These are phyloP conservation scores for Suhomyces kilbournensis DNA, from an alignment of 805 yeast genomes.

Conservation along the genomic window DNA sequence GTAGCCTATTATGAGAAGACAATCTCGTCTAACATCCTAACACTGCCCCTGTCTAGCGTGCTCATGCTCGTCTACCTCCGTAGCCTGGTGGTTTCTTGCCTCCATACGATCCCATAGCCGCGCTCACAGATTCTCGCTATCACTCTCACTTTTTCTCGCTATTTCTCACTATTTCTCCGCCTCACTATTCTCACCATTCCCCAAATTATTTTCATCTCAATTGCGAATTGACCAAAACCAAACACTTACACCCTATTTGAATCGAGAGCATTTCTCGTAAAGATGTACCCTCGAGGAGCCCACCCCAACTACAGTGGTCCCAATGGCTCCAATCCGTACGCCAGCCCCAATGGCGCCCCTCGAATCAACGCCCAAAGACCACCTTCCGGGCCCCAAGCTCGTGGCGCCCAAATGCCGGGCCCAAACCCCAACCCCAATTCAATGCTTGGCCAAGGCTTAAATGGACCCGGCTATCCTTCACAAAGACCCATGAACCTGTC, in stretches of 20 bases:
- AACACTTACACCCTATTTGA: neutral
- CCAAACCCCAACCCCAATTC: neutral
- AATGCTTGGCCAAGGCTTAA: neutral
- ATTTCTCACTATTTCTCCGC: neutral
- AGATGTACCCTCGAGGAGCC: slow-evolving; percentile 4
- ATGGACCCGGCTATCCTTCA: slow-evolving; percentile 2
- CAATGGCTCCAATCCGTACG: neutral
- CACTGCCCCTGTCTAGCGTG: too few species aligned
- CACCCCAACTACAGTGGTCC: neutral
- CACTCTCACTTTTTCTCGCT: neutral
- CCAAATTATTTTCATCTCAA: neutral
- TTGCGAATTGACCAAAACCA: neutral
- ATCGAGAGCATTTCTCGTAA: neutral
- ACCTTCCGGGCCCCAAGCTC: neutral
- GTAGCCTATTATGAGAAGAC: too few species aligned
- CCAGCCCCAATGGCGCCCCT: neutral
- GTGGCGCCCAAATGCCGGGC: neutral
- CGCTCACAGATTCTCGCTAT: neutral
- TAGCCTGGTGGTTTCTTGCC: too few species aligned
- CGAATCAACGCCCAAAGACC: neutral
- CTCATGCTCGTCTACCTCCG: too few species aligned
- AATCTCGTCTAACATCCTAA: neutral
- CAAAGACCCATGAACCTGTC: neutral
- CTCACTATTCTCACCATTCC: neutral
- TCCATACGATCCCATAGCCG: neutral